Base-by-base conservation (phyloP, 495 filamentous ascomycete genomes). In the Lasiosphaeria ovina region DNA sequence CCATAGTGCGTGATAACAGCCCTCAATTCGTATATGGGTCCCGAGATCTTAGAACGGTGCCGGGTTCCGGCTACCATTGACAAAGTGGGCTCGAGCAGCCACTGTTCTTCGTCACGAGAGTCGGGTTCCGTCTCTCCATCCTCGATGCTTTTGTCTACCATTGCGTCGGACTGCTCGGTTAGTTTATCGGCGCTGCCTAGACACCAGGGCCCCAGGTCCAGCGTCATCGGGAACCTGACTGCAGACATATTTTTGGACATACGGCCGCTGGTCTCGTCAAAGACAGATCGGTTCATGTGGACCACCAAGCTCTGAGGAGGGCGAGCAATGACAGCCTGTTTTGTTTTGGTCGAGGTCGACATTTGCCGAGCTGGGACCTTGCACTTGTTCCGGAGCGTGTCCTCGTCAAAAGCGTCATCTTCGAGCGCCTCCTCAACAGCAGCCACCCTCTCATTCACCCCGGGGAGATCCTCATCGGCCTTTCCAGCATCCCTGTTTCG, bases 1-100 rank as follows among this genome's bases (percentile, higher is more conserved):
- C 94, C 95, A 60, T 88, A 88, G 72, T 99, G 94, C 3, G 91
- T 91, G 31, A 98, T 81, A 3, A 95, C 90, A 6, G 92, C 91
- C 24, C 89, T 86, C 34, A 98, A 77, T 66, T 90, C 83, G 68
- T 96, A 98, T 0, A 83, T 74, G n/a, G 80, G 83, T n/a, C 78
- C 82, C 55, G 47, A 79, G 48, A 72, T 70, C 57, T 56, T 76
- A 1, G 75, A 76, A 3, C 76, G 74, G 11, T 70, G 68, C 8
- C 62, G 63, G 36, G 68, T 68, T 5, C 74, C 79, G 4, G 83
- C 78, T 38, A 93, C 81, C 89, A 95, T 90, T 14, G 88, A 88
- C 35, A 76, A 66, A 5, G 73, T 81, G 0, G 89, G 88, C 62
- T 90, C 78, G 11, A 81, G 80, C 32, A 77, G 74, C 89, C 89